phyloP scores from a whole-genome alignment of 2,329 filamentous ascomycete species.

The Hymenoscyphus fructigenus region DNA sequence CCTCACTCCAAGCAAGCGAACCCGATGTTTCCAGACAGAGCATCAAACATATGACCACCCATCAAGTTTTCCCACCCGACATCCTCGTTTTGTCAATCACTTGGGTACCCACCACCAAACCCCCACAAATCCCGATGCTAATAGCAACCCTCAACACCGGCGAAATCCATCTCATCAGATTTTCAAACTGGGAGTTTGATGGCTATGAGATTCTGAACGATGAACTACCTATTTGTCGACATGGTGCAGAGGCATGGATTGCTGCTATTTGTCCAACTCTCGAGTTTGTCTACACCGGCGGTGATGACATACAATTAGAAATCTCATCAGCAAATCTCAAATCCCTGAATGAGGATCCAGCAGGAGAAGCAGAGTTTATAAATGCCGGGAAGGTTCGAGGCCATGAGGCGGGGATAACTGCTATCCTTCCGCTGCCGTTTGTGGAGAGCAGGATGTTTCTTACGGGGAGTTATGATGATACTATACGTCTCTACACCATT shows the following conservation, averaged over 20 bases:
- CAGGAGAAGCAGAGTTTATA: not conserved
- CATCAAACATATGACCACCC: constrained; percentile 42
- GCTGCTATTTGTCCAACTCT: constrained; percentile 52
- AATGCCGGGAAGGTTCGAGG: constrained; percentile 42
- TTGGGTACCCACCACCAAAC: constrained; percentile 12
- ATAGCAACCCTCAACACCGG: constrained; percentile 39
- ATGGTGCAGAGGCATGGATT: constrained; percentile 69
- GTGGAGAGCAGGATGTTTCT: constrained; percentile 54
- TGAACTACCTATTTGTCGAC: constrained; percentile 17
- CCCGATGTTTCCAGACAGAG: not conserved
- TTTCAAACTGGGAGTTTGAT: constrained; percentile 17
- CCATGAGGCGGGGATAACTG: constrained; percentile 83
- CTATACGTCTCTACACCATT: constrained; percentile 63
- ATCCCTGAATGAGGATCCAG: not conserved
- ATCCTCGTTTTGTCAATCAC: constrained; percentile 25
- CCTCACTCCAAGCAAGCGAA: constrained; percentile 7
- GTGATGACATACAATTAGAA: constrained; percentile 58
- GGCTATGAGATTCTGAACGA: constrained; percentile 18
- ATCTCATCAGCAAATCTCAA: constrained; percentile 2
- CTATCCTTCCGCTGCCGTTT: constrained; percentile 69
- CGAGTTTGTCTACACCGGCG: constrained; percentile 58
- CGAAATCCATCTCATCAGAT: constrained; percentile 21
- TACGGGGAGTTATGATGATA: constrained; percentile 91
- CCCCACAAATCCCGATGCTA: constrained; percentile 16
- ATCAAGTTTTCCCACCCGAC: constrained; percentile 47